A percentile compares a stretch with the other conserved stretches of the same genome.
Evolutionary conservation across 495 filamentous ascomycete genomes (phyloP).

Genomic region (Chaetomium fimeti): DNA sequence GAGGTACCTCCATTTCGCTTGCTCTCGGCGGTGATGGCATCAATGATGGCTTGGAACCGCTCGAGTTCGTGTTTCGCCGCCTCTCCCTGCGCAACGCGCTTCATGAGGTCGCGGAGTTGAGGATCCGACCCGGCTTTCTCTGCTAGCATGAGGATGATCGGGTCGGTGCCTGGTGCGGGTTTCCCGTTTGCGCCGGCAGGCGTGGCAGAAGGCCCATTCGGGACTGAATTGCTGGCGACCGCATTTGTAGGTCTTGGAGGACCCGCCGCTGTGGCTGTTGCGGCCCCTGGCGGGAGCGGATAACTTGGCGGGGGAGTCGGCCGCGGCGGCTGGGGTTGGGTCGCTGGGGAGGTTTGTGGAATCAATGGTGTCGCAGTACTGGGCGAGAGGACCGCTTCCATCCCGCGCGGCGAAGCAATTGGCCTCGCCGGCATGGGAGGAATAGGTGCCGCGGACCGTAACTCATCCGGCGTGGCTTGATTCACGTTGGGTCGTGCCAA

Average conservation of each 20-base stretch:
- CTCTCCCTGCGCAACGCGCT: conserved; percentile 83
- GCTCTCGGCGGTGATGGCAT: conserved; percentile 69
- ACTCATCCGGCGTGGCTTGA: conserved; percentile 31
- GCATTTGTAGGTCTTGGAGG: conserved; percentile 19
- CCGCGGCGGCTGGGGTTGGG: conserved; percentile 10
- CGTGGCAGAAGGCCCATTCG: conserved; percentile 31
- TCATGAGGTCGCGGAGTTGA: conserved; percentile 93
- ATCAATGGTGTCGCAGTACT: conserved; percentile 15
- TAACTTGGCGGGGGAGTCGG: conserved; percentile 14
- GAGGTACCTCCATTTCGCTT: conserved; percentile 43
- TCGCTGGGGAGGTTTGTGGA: conserved; percentile 12
- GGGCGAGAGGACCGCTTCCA: conserved; percentile 35
- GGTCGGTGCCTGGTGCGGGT: conserved; percentile 63
- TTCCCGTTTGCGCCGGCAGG: conserved; percentile 32
- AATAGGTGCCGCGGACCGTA: conserved; percentile 37
- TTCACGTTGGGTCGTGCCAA: conserved; percentile 8
- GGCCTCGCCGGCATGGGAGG: conserved; percentile 33
- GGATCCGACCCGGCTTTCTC: conserved; percentile 81
- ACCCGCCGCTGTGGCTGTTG: conserved; percentile 5
- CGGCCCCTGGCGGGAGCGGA: conserved; percentile 1
- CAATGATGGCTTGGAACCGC: conserved; percentile 88
- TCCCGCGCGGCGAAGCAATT: conserved; percentile 33
- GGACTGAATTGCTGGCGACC: conserved; percentile 19
- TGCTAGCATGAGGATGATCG: conserved; percentile 92
- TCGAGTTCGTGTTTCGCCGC: conserved; percentile 77